A percentile compares a stretch with the other conserved stretches of the same genome.
These are phyloP conservation scores for Solidago caesia DNA, from an alignment of 129 eudicot genomes.

Conservation along the genomic window DNA sequence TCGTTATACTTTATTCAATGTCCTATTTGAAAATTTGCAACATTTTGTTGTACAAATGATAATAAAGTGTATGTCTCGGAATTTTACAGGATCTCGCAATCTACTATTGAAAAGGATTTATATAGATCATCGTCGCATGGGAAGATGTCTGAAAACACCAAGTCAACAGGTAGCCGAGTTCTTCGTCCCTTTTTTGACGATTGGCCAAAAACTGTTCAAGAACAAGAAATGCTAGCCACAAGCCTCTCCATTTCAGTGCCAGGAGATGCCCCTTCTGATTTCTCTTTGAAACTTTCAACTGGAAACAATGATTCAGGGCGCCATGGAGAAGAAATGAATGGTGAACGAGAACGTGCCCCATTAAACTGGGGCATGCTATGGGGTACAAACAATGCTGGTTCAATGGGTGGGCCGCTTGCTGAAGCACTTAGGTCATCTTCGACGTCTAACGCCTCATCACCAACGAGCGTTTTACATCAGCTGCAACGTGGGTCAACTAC, in stretches of 20 bases:
- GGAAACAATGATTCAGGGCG: conserved; percentile 39
- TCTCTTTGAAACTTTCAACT: conserved; percentile 65
- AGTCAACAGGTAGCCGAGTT: conserved; percentile 37
- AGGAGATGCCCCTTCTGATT: conserved; percentile 59
- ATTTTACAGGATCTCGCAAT: conserved; percentile 50
- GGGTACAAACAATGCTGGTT: conserved; percentile 51
- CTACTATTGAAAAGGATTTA: conserved; percentile 12
- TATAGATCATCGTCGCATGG: not conserved
- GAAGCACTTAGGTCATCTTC: conserved; percentile 82
- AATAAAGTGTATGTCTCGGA: no score
- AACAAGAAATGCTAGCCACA: conserved; percentile 41
- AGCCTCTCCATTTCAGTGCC: conserved; percentile 62
- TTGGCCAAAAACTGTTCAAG: conserved; percentile 62
- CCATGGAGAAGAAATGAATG: conserved; percentile 24
- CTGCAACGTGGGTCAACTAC: conserved; percentile 43
- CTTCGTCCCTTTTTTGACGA: conserved; percentile 79
- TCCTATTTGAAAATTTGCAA: not conserved
- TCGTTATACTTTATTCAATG: no score
- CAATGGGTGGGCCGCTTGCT: conserved; percentile 93
- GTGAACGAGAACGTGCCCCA: conserved; percentile 37
- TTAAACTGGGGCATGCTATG: conserved; percentile 54
- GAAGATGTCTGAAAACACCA: conserved; percentile 24
- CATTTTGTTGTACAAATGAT: no score
- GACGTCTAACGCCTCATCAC: conserved; percentile 48
- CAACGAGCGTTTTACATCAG: conserved; percentile 72